Evolutionary conservation across 805 yeast genomes (phyloP), one percentile per base, ranked within the genome.

Genomic region (Diddensiella caesifluorescens): DNA sequence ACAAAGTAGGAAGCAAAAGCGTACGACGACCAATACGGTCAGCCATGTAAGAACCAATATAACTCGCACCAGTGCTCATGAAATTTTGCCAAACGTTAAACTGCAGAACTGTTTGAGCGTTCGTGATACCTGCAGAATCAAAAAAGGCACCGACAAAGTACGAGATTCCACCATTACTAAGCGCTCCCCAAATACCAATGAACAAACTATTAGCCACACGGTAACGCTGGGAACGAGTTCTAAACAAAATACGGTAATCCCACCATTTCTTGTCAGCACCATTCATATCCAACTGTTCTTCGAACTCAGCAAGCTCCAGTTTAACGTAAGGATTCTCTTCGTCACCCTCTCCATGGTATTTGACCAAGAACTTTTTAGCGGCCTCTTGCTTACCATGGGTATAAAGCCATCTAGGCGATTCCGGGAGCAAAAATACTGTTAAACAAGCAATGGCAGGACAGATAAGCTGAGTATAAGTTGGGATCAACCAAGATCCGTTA

Each of bases 11-110:
- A 35, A 57, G 42, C 18, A 57, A 45, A 46, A 50, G 42, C 27
- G 49, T 54, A 39, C 60, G 52, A 42, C 61, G 53, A 6, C 61
- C 61, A 15, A 52, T 35, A 15, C 36, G 39, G 20, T 57, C 59
- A 22, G 46, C 50, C 19, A 52, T 50, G 15, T 45, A 35, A 16
- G 59, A 45, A 15, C 51, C 51, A 20, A 34, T 13, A 21, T 29
- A 28, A 10, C 44, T 35, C 22, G 42, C 28, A 13, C 15, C 28
- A 25, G 28, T 15, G 19, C 39, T 30, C 34, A 19, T n/a, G n/a
- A 33, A 12, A 10, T 26, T 29, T 16, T 34, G 30, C 13, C 47
- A 28, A 12, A 43, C 21, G 34, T 43, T 43, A 22, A 16, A 32
- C 13, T 26, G 18, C 22, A 43, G 37, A 4, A 34, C 40, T 5